A percentile compares a stretch with the other conserved stretches of the same genome.
phyloP scores from a whole-genome alignment of 2,329 filamentous ascomycete genomes.

The Fusarium sp. region DNA sequence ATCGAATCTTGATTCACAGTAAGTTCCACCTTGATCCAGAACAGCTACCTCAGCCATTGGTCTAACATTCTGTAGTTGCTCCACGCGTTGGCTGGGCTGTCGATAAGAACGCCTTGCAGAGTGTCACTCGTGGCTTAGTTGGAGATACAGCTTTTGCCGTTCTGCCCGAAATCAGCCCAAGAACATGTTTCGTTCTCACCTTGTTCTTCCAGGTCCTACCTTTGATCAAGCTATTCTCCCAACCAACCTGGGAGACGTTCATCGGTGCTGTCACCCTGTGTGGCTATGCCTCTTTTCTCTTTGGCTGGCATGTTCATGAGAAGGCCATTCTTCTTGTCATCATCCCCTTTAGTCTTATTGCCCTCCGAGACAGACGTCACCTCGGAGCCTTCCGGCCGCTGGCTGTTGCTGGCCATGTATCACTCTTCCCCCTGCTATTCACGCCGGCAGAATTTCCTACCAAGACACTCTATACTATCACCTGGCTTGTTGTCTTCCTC shows the following conservation, averaged over 20 bases:
- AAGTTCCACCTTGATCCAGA: constrained; percentile 43
- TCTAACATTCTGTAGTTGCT: constrained; percentile 66
- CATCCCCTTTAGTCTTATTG: constrained; percentile 92
- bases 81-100: constrained; percentile 81
- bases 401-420: constrained; percentile 93
- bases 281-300: constrained; percentile 95
- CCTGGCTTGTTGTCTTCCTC: constrained; percentile 90
- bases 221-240: constrained; percentile 81
- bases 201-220: constrained; percentile 83
- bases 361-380: constrained; percentile 87
- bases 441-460: constrained; percentile 92
- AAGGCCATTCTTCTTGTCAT: constrained; percentile 96
- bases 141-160: constrained; percentile 95
- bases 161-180: constrained; percentile 84
- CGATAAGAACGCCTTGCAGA: constrained; percentile 79
- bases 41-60: neutral
- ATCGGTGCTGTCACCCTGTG: constrained; percentile 90
- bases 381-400: constrained; percentile 91
- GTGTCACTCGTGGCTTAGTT: constrained; percentile 91
- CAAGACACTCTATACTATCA: constrained; percentile 91
- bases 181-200: constrained; percentile 83
- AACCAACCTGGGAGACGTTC: constrained; percentile 88
- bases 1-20: constrained; percentile 85
- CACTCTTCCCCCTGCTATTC: constrained; percentile 92
- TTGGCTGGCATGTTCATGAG: constrained; percentile 98